Percentiles rank a stretch among this genome's conserved stretches.
Evolutionary conservation across 768 basidiomycete genomes (phyloP).

Genomic region (Suillus fuscotomentosus): DNA sequence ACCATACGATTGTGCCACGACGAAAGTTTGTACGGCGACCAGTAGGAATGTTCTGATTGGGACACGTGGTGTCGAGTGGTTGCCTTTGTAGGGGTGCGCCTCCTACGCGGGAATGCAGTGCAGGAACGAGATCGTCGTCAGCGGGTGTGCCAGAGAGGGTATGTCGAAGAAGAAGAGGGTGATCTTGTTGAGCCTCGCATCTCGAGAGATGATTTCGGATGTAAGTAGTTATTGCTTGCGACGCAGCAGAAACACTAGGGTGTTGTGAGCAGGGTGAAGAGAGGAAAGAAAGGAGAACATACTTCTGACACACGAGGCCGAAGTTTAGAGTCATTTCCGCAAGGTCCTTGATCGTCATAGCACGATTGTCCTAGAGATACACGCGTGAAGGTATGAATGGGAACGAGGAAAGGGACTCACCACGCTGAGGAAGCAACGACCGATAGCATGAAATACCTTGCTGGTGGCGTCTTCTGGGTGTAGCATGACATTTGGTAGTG

Average conservation of each 20-base stretch:
- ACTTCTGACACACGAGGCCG: constrained; percentile 79
- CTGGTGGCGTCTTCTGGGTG: constrained; percentile 72
- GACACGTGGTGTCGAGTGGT: constrained; percentile 14
- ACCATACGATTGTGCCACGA: constrained; percentile 80
- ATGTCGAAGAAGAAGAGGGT: constrained; percentile 72
- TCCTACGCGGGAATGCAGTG: constrained; percentile 66
- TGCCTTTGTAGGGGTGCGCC: constrained; percentile 52
- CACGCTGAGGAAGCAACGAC: constrained; percentile 69
- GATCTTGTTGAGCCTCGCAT: constrained; percentile 68
- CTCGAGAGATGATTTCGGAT: constrained; percentile 71
- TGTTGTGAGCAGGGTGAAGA: constrained; percentile 14
- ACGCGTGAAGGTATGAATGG: constrained; percentile 11
- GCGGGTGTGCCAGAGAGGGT: constrained; percentile 66
- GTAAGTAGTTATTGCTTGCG: constrained; percentile 82
- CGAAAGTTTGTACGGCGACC: constrained; percentile 65
- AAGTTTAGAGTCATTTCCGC: constrained; percentile 64
- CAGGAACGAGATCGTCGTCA: constrained; percentile 74
- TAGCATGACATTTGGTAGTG: constrained; percentile 61
- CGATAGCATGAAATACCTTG: constrained; percentile 74
- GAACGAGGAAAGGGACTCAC: constrained; percentile 40
- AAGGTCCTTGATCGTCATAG: constrained; percentile 85
- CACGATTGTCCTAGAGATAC: constrained; percentile 64
- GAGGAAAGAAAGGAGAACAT: constrained; percentile 25
- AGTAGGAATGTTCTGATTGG: constrained; percentile 1
- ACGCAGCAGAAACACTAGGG: constrained; percentile 69